Conservation (phyloP, 208 protist genomes). For the Phytomonas francai region DNA sequence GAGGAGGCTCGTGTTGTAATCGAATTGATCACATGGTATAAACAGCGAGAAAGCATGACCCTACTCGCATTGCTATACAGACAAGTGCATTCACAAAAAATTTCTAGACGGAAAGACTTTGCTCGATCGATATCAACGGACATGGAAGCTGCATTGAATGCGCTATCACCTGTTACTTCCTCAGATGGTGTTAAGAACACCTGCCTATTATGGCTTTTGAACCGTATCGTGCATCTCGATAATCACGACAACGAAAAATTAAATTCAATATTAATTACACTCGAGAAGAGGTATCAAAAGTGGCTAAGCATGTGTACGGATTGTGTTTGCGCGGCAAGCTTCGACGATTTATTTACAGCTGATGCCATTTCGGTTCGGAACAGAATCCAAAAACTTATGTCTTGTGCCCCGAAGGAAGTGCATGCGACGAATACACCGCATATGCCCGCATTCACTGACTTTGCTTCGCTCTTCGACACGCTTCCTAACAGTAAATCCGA, state of each 20-base stretch:
- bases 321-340: not conserved
- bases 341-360: not conserved
- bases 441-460: not conserved
- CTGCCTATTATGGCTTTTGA: constrained; percentile 5
- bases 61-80: not conserved
- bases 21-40: not conserved
- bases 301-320: not conserved
- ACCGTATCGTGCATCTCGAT: constrained; percentile 3
- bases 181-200: not conserved
- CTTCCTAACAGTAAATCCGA: not conserved
- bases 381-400: not conserved
- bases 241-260: not conserved
- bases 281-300: not conserved
- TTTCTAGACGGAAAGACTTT: not conserved
- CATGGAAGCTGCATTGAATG: not conserved
- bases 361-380: not conserved
- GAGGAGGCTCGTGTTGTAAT: constrained; percentile 1
- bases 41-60: not conserved
- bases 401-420: not conserved
- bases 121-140: not conserved
- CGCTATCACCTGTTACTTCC: not conserved
- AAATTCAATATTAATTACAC: not conserved
- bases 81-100: not conserved
- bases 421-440: not conserved
- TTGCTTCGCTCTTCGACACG: not conserved